Evolutionary conservation across 768 basidiomycete genomes (phyloP).

Genomic region (Nidularia sp.): DNA sequence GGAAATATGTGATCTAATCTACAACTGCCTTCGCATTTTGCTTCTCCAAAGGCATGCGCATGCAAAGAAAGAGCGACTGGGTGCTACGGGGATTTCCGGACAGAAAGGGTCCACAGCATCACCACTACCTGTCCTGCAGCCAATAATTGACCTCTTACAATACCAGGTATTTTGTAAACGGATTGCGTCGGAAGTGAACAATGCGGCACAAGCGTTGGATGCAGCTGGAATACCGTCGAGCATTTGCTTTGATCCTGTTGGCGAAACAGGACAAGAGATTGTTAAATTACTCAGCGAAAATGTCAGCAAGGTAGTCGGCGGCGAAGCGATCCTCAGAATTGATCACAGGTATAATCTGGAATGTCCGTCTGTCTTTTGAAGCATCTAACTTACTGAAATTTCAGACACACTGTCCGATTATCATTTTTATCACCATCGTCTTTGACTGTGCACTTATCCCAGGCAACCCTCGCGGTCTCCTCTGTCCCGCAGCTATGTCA

Average conservation of each 20-base stretch:
- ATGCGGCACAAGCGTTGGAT: slow-evolving; percentile 42
- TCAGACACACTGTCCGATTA: slow-evolving; percentile 70
- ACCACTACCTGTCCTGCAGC: slow-evolving; percentile 49
- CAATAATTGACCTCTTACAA: slow-evolving; percentile 75
- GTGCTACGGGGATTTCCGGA: slow-evolving; percentile 11
- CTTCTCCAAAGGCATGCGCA: slow-evolving; percentile 57
- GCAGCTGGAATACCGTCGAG: slow-evolving; percentile 51
- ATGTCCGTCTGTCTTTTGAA: slow-evolving; percentile 2
- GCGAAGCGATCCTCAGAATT: slow-evolving; percentile 71
- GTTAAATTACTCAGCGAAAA: slow-evolving; percentile 43
- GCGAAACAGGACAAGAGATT: slow-evolving; percentile 61
- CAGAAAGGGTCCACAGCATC: background rate
- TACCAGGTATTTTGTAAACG: slow-evolving; percentile 72
- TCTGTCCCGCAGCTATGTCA: slow-evolving; percentile 76
- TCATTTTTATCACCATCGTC: slow-evolving; percentile 75
- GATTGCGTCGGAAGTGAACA: slow-evolving; percentile 53
- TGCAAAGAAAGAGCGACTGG: slow-evolving; percentile 37
- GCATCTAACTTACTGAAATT: background rate
- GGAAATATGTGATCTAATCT: slow-evolving; percentile 62
- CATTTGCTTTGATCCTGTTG: slow-evolving; percentile 59
- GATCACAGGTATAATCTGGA: slow-evolving; percentile 47
- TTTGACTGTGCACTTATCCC: slow-evolving; percentile 73
- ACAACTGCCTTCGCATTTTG: slow-evolving; percentile 58
- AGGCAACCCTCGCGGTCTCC: slow-evolving; percentile 69
- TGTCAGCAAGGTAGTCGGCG: slow-evolving; percentile 45